Conservation (phyloP, 2,329 filamentous ascomycete species). For the Diaporthe humulicola region DNA sequence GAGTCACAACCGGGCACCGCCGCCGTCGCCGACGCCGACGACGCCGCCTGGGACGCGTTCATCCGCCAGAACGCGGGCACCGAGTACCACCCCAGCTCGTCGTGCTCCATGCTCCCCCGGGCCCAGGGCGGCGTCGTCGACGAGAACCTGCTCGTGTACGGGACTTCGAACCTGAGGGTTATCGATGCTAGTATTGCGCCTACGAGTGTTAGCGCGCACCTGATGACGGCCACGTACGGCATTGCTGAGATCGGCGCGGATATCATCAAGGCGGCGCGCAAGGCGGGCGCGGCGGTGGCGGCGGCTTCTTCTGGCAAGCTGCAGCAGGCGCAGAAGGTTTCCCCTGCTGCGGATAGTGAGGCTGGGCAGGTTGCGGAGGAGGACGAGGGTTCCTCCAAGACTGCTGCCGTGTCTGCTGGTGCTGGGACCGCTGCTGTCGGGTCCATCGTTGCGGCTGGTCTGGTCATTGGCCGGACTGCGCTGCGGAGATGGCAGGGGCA, state of each 20-base stretch:
- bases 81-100: conserved; percentile 57
- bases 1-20: conserved; percentile 52
- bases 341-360: background rate
- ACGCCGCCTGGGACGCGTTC: conserved; percentile 44
- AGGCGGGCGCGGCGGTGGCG: background rate
- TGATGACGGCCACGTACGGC: conserved; percentile 46
- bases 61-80: conserved; percentile 43
- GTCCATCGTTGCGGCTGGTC: background rate
- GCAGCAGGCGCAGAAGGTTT: conserved; percentile 12
- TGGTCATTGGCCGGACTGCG: conserved; percentile 5
- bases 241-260: conserved; percentile 43
- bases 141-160: conserved; percentile 57
- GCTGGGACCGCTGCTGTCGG: background rate
- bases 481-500: conserved; percentile 23
- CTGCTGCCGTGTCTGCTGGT: background rate
- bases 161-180: conserved; percentile 57
- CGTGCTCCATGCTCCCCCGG: conserved; percentile 59
- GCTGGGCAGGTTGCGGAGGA: background rate
- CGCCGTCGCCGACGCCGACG: conserved; percentile 44
- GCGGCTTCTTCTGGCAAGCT: background rate
- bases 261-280: conserved; percentile 29
- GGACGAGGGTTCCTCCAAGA: background rate
- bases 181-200: conserved; percentile 62
- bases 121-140: conserved; percentile 60
- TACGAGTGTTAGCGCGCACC: conserved; percentile 46